Base-by-base conservation (phyloP, 1,139 yeast genomes). In the Hemisphaericaspora lyxosophila region DNA sequence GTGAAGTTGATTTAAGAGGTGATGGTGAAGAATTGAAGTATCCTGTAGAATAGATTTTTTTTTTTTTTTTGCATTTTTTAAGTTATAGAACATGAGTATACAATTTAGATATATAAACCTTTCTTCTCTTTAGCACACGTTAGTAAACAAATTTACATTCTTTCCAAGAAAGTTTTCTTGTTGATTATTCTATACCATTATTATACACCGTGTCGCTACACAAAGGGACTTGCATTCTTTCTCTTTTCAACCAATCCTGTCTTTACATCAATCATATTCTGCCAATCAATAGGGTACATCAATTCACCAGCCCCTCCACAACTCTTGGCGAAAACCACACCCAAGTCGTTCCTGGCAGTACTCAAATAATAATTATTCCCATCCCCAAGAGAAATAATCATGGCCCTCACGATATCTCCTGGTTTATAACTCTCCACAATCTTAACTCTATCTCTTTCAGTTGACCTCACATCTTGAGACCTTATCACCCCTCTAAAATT, bases 211-310 rank as follows among this genome's bases (percentile, higher is more conserved):
- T 24, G 11, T 31, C n/a, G n/a, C 37, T 39, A 43, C 36, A 36
- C 31, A 34, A 84, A 83, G 7, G 97, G 96, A 59, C 88, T 90
- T 5, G 98, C 98, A 63, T 96, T 88, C 60, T 94, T 94, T 43
- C 98, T 74, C 51, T 71, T 70, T 55, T 90, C 97, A 18, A 80
- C 62, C 15, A 73, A 75, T 1, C 97, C 97, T 4, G 89, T 80
- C 30, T 64, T 68, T 4, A 82, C 80, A 46, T 87, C 81, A 34
- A 85, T 75, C 97, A 94, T 92, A 8, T 89, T 85, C 61, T 89
- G 90, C 97, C 98, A 94, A 62, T 92, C 97, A 26, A 89, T 62
- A 3, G 98, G 95, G 51, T 82, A 85, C 92, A 94, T 82, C 44
- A 83, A 66, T 35, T 78, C 81, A 2, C 96, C 97, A 7, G 83